Conservation (phyloP, 225 moss, liverwort and hornwort genomes). For the Physcomitrium patens region DNA sequence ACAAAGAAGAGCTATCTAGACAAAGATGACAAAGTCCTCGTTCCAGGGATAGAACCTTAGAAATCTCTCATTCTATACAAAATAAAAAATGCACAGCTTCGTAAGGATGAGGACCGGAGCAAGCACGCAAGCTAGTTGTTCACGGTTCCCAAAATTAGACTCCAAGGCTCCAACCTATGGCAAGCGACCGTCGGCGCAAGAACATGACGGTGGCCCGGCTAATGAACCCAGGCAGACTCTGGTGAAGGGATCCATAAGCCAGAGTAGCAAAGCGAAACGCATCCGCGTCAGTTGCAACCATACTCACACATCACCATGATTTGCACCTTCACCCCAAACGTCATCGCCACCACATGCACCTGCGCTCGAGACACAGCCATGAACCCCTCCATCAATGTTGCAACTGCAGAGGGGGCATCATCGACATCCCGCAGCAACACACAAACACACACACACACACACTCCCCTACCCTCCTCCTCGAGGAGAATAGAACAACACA, state of each 20-base stretch:
- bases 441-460: slow-evolving; percentile 42
- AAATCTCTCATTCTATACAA: no score
- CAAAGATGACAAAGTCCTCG: no score
- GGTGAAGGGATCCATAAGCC: slow-evolving; percentile 61
- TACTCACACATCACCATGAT: slow-evolving; percentile 87
- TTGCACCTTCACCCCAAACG: slow-evolving; percentile 71
- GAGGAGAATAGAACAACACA: slow-evolving; percentile 70
- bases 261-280: slow-evolving; percentile 70
- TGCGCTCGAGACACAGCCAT: slow-evolving; percentile 61
- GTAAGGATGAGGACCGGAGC: no score
- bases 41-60: no score
- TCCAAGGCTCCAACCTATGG: no score
- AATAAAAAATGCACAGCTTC: no score
- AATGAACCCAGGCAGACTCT: slow-evolving; percentile 73
- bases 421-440: slow-evolving; percentile 68
- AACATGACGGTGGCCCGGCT: slow-evolving; percentile 85
- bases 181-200: no score
- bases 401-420: slow-evolving; percentile 61
- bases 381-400: slow-evolving; percentile 67
- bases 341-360: slow-evolving; percentile 58
- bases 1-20: no score
- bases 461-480: slow-evolving; percentile 89
- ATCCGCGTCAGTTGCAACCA: slow-evolving; percentile 72
- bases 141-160: no score
- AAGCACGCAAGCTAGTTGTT: no score